Evolutionary conservation across 176 grass and related monocot species (phyloP).

Genomic region (Oryza longistaminata): DNA sequence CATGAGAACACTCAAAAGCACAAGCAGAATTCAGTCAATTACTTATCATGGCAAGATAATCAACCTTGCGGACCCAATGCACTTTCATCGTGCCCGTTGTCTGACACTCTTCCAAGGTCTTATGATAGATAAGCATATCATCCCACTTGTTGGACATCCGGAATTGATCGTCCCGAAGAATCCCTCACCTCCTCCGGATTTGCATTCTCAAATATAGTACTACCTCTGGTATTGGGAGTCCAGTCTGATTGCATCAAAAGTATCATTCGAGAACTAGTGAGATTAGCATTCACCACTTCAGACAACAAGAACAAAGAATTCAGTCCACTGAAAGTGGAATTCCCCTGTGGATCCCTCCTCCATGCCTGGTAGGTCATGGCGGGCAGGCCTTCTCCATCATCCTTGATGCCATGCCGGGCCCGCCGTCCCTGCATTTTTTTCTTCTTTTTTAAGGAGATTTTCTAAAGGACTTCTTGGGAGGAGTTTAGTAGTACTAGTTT

Average conservation of each 20-base stretch:
- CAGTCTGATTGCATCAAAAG: conserved; percentile 46
- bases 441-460: too few relatives aligned
- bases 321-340: background rate
- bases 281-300: background rate
- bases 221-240: conserved; percentile 75
- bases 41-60: background rate
- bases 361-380: conserved; percentile 76
- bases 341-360: conserved; percentile 79
- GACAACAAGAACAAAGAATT: conserved; percentile 20
- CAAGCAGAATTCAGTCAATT: background rate
- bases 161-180: conserved; percentile 89
- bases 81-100: conserved; percentile 74
- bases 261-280: background rate
- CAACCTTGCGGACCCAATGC: conserved; percentile 88
- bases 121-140: conserved; percentile 81
- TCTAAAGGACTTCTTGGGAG: too few relatives aligned
- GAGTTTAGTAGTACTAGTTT: too few relatives aligned
- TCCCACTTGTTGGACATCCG: conserved; percentile 90
- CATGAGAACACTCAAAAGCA: background rate
- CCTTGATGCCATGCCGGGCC: conserved; percentile 67
- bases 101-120: conserved; percentile 63
- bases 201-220: conserved; percentile 69
- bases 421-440: conserved; percentile 75
- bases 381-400: conserved; percentile 84
- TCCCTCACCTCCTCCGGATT: conserved; percentile 80